phyloP scores from a whole-genome alignment of 2,329 filamentous ascomycete species.

The Aspergillus sp. region DNA sequence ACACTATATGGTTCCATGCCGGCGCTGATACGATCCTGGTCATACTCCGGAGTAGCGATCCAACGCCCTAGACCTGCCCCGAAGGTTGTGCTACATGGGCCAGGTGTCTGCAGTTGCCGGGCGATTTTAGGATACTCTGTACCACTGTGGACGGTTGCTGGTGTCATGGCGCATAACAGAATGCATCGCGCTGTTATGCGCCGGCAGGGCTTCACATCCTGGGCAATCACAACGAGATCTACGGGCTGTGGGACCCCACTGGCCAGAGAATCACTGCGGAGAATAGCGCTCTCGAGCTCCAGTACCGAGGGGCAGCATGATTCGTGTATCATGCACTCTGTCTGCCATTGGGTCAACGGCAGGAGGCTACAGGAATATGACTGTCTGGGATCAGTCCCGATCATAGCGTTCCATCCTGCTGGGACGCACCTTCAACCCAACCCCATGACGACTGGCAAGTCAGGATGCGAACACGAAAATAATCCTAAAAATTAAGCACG shows the following conservation, averaged over 20 bases:
- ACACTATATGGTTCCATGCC: not conserved
- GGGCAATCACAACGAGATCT: not conserved
- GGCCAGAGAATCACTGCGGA: conserved; percentile 9
- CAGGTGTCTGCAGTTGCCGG: conserved; percentile 1
- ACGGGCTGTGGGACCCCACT: conserved; percentile 7
- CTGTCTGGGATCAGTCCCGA: not conserved
- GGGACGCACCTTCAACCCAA: conserved; percentile 1
- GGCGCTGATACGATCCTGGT: not conserved
- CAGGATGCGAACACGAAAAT: not conserved
- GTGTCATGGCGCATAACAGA: not conserved
- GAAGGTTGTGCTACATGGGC: not conserved
- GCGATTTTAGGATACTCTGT: conserved; percentile 1
- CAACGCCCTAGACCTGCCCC: not conserved
- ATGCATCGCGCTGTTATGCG: not conserved
- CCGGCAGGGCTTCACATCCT: not conserved
- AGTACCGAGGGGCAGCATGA: conserved; percentile 10
- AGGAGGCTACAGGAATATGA: not conserved
- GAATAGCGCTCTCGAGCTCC: conserved; percentile 13
- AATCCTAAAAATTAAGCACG: not conserved
- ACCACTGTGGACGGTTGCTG: not conserved
- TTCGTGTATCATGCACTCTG: conserved; percentile 7
- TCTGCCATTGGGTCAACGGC: not conserved
- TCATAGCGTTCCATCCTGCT: conserved; percentile 6
- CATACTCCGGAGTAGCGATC: not conserved
- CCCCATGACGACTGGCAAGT: not conserved